These are phyloP conservation scores for Polymyxa betae DNA, from an alignment of 208 protist species.

Conservation along the genomic window DNA sequence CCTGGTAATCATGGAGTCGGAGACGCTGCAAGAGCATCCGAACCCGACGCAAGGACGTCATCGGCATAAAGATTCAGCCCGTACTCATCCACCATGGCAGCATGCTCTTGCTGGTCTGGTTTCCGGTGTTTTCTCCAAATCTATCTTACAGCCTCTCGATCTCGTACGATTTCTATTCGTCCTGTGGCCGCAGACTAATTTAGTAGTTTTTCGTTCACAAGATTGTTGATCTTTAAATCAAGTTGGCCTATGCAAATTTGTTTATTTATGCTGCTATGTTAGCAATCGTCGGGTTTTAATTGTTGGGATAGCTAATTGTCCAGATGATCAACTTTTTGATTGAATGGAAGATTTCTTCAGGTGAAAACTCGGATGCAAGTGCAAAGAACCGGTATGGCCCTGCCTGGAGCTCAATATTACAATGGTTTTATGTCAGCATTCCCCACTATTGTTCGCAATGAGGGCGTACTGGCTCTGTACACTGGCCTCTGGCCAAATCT, in stretches of 20 bases:
- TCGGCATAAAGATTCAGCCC: no score
- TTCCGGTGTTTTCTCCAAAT: slow-evolving; percentile 42
- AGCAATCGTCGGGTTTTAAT: no score
- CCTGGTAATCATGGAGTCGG: no score
- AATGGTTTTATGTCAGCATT: slow-evolving; percentile 34
- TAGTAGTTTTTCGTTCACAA: no score
- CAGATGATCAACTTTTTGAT: background rate
- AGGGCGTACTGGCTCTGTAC: background rate
- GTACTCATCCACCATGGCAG: slow-evolving; percentile 37
- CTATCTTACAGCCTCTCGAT: slow-evolving; percentile 47
- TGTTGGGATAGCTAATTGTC: no score
- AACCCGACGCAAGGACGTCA: no score
- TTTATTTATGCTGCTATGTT: no score
- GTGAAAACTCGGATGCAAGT: slow-evolving; percentile 37
- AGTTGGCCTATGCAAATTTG: no score
- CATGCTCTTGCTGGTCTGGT: slow-evolving; percentile 27
- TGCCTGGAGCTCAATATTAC: background rate
- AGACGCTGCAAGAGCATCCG: no score
- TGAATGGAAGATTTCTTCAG: background rate
- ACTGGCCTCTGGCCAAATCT: slow-evolving; percentile 33
- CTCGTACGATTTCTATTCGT: background rate
- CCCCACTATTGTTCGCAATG: slow-evolving; percentile 27
- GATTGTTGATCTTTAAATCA: no score
- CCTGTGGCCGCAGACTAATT: background rate
- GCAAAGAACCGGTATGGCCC: background rate